phyloP scores from a whole-genome alignment of 2,329 filamentous ascomycete species.

The Alternaria brassicae region DNA sequence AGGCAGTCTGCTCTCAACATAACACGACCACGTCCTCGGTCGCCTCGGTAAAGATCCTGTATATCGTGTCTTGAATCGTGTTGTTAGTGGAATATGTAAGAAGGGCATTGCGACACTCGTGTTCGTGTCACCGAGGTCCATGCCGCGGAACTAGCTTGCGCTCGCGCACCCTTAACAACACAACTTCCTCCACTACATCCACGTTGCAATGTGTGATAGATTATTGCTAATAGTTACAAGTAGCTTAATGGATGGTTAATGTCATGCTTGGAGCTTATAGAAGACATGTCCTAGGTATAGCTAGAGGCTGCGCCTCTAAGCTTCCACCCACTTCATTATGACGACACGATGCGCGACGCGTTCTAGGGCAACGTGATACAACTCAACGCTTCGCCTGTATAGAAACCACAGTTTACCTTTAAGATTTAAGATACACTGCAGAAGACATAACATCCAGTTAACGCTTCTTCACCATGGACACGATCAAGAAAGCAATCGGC shows the following conservation, averaged over 20 bases:
- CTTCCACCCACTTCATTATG: conserved; percentile 18
- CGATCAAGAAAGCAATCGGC: conserved; percentile 20
- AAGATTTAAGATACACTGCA: neutral
- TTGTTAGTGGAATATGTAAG: neutral
- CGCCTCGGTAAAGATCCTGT: neutral
- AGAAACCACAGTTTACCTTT: neutral
- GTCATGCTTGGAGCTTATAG: neutral
- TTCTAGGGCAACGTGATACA: neutral
- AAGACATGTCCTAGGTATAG: neutral
- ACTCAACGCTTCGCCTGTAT: neutral
- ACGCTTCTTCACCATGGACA: conserved; percentile 33
- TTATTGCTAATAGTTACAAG: neutral
- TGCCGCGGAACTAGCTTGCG: neutral
- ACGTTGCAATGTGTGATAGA: neutral
- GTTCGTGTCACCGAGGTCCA: neutral
- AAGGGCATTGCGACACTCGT: neutral
- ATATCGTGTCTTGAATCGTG: neutral
- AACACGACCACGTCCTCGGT: neutral
- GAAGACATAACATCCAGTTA: neutral
- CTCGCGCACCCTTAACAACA: neutral
- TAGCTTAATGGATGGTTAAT: neutral
- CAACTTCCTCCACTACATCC: neutral
- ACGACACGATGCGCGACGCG: conserved; percentile 21
- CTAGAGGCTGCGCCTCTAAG: neutral
- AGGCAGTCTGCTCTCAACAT: neutral